phyloP scores from a whole-genome alignment of 768 basidiomycete genomes.

The Ramaria rubella region DNA sequence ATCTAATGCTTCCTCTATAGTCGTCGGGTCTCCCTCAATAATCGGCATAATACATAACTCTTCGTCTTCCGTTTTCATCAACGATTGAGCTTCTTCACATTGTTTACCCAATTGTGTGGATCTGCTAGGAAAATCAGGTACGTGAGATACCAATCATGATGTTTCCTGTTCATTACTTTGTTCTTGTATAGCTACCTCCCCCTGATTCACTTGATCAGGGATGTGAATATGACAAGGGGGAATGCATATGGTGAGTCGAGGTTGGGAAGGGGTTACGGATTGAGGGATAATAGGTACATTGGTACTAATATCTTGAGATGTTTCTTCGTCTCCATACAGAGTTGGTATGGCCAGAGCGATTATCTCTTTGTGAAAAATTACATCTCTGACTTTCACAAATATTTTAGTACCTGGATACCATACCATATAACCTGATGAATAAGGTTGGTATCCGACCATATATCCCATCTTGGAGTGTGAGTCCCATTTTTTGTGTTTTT shows the following conservation, averaged over 20 bases:
- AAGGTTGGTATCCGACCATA: not conserved
- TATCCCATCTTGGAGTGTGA: not conserved
- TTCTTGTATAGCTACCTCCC: not conserved
- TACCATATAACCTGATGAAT: not conserved
- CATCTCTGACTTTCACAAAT: not conserved
- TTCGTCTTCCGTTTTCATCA: not conserved
- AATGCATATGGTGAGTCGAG: not conserved
- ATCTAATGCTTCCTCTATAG: not conserved
- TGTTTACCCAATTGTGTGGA: not conserved
- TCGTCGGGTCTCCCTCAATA: not conserved
- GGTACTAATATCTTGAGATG: not conserved
- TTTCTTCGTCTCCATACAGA: not conserved
- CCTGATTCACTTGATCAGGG: not conserved
- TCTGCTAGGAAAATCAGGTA: not conserved
- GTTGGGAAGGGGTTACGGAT: not conserved
- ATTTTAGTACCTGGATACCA: not conserved
- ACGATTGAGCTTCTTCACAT: not conserved
- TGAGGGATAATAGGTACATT: not conserved
- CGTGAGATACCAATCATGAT: not conserved
- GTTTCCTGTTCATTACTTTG: not conserved
- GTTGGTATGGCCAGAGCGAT: not conserved
- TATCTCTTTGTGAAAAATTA: not conserved
- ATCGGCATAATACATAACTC: not conserved
- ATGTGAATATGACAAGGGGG: not conserved
- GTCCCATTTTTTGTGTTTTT: not conserved